phyloP scores from a whole-genome alignment of 2,329 filamentous ascomycete genomes.

The Neocucurbitaria cava region DNA sequence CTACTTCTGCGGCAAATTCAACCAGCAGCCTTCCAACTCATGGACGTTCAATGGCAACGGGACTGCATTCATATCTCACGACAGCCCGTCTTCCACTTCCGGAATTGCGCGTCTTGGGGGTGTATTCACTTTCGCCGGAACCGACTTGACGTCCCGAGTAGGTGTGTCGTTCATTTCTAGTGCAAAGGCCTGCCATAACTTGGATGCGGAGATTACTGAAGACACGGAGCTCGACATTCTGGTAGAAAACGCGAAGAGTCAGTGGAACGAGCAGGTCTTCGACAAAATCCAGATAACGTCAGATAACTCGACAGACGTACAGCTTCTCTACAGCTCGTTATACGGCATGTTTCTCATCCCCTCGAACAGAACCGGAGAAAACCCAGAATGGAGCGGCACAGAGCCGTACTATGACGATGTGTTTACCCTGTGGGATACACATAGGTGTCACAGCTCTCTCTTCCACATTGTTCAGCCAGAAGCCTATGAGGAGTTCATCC shows the following conservation, averaged over 20 bases:
- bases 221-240: conserved; percentile 55
- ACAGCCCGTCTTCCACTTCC: conserved; percentile 28
- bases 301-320: conserved; percentile 62
- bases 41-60: conserved; percentile 42
- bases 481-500: conserved; percentile 69
- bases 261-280: conserved; percentile 69
- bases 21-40: conserved; percentile 41
- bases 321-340: conserved; percentile 70
- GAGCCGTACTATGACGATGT: conserved; percentile 77
- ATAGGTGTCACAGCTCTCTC: conserved; percentile 70
- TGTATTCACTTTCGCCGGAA: conserved; percentile 62
- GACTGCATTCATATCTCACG: conserved; percentile 25
- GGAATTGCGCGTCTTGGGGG: conserved; percentile 46
- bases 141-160: conserved; percentile 63
- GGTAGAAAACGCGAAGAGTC: conserved; percentile 55
- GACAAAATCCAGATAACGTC: conserved; percentile 69
- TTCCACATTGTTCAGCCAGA: conserved; percentile 70
- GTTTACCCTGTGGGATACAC: conserved; percentile 72
- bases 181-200: conserved; percentile 65
- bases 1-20: conserved; percentile 69
- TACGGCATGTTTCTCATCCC: conserved; percentile 75
- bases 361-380: conserved; percentile 74
- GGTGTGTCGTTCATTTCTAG: conserved; percentile 73
- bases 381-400: conserved; percentile 67
- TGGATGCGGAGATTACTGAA: conserved; percentile 63